Base-by-base conservation (phyloP, 176 grass and related monocot genomes). In the Ensete ventricosum region DNA sequence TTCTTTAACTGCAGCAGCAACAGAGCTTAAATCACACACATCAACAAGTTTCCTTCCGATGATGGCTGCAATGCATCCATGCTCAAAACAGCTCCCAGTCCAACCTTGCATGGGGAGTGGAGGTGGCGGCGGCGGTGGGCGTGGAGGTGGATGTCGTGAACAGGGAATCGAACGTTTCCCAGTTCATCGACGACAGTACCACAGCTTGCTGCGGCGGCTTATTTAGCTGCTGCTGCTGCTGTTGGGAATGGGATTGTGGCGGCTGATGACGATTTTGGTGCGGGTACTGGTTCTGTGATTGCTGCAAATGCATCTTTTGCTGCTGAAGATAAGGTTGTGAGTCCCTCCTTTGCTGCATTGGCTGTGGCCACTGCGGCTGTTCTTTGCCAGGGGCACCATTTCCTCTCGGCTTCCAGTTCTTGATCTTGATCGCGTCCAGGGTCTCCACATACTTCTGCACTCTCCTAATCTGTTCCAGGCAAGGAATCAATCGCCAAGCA, bases 401-500 rank as follows among this genome's bases (percentile, higher is more conserved):
- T 77, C 84, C 64, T 62, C 12, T 22, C 14, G 3, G 76, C 76
- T 50, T 22, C 29, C 79, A 81, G 83, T 97, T 97, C 84, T 85
- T 93, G 52, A 53, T 85, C 71, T 77, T 85, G n/a, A 97, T 87
- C 0, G 83, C 81, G 79, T 97, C 93, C 34, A 97, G 93, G 43
- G 80, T 77, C 81, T 97, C 93, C 58, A 97, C 90, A 77, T 90
- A 97, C 79, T 87, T 97, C 80, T 93, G 90, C 65, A 97, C 93
- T 74, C 93, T 84, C 84, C 87, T 97, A 74, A 93, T 90, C 93
- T 97, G 75, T 73, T 79, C 9, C 55, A 50, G 62, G 17, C 76
- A 74, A 65, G 12, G 62, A 76, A 62, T 27, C 57, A 0, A 23
- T n/a, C 48, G 8, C 63, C 59, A 20, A 20, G n/a, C 65, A 11